These are phyloP conservation scores for Cyclostephanos invisitatus DNA, from an alignment of 108 stramenopile species.

Conservation along the genomic window DNA sequence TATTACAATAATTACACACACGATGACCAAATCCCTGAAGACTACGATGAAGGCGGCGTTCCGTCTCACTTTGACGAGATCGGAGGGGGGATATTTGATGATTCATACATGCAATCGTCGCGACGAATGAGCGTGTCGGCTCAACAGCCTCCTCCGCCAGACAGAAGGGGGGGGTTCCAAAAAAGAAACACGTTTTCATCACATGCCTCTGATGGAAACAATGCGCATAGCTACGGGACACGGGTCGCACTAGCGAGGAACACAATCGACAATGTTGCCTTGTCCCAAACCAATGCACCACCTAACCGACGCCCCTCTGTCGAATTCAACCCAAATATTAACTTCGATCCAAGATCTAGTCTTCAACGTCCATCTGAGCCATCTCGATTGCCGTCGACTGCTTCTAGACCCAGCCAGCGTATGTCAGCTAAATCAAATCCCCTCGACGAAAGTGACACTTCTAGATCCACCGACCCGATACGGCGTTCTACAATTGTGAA, in stretches of 20 bases:
- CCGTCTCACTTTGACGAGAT: neutral
- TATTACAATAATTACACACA: neutral
- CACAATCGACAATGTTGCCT: neutral
- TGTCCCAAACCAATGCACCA: neutral
- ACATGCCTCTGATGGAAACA: too few relatives aligned
- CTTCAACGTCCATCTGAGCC: too few relatives aligned
- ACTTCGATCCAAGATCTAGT: neutral
- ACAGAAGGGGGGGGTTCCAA: neutral
- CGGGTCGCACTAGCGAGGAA: too few relatives aligned
- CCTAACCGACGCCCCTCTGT: neutral
- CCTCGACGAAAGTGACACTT: neutral
- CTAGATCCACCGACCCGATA: neutral
- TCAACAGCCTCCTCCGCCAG: conserved; percentile 3
- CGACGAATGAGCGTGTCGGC: neutral
- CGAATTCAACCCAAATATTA: neutral
- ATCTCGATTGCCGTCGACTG: neutral
- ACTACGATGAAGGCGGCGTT: neutral
- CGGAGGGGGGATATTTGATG: conserved; percentile 7
- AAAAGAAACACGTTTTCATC: too few relatives aligned
- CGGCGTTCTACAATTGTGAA: neutral
- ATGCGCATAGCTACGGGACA: too few relatives aligned
- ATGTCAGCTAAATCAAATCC: neutral
- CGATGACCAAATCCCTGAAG: neutral
- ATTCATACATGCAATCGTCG: conserved; percentile 5
- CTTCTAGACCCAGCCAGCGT: neutral